Evolutionary conservation across 1,139 yeast genomes (phyloP).

Genomic region (Diutina pseudorugosa): DNA sequence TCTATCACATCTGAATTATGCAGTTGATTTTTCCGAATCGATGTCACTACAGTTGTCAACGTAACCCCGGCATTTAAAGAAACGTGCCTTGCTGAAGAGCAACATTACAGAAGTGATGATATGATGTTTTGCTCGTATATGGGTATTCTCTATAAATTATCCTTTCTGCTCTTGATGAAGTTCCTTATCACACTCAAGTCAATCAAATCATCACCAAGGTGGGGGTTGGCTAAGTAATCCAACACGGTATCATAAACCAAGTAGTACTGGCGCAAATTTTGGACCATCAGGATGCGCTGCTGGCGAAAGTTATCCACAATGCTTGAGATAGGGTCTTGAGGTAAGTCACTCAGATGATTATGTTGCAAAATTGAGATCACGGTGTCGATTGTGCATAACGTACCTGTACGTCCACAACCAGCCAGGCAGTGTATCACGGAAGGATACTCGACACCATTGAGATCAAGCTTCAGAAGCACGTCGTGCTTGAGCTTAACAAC

Average conservation of each 20-base stretch:
- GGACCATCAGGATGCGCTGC: conserved; percentile 78
- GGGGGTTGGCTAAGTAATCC: neutral
- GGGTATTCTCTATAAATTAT: conserved; percentile 1
- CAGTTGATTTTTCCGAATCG: too few species aligned
- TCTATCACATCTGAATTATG: neutral
- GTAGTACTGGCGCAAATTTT: conserved; percentile 60
- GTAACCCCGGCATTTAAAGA: too few species aligned
- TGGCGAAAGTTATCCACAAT: conserved; percentile 51
- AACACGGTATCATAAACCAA: conserved; percentile 48
- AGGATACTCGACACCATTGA: conserved; percentile 18
- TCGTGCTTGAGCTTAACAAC: conserved; percentile 24
- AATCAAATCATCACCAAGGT: neutral
- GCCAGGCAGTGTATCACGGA: conserved; percentile 78
- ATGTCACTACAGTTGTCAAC: too few species aligned
- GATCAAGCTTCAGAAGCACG: conserved; percentile 5
- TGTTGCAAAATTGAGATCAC: conserved; percentile 33
- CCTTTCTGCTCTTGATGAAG: neutral
- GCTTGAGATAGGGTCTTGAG: conserved; percentile 31
- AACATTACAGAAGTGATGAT: too few species aligned
- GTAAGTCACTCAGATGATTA: conserved; percentile 9
- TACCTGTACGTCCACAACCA: conserved; percentile 89
- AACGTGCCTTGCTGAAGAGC: too few species aligned
- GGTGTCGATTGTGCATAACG: conserved; percentile 66
- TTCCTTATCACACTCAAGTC: neutral
- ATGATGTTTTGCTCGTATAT: neutral